Evolutionary conservation across 208 protist genomes (phyloP).

Genomic region (Leishmania tropica): DNA sequence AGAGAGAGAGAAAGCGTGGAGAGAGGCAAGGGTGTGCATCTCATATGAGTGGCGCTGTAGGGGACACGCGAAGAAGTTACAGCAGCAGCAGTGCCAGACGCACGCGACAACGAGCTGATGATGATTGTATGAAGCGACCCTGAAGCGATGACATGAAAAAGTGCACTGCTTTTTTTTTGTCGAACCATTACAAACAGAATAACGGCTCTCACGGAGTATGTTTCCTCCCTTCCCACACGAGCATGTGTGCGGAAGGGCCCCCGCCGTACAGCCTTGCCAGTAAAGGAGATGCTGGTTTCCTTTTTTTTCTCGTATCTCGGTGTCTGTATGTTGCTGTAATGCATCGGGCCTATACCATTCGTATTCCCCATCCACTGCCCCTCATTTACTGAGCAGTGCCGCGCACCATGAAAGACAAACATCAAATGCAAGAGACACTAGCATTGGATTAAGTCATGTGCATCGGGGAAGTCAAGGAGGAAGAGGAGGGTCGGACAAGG

Average conservation of each 20-base stretch:
- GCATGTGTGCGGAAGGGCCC: background rate
- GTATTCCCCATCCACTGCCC: background rate
- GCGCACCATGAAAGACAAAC: background rate
- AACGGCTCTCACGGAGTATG: background rate
- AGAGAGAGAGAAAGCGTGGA: background rate
- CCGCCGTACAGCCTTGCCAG: background rate
- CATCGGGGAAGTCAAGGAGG: background rate
- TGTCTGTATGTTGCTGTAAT: background rate
- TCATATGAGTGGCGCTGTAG: background rate
- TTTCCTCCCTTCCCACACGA: background rate
- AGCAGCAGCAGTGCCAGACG: background rate
- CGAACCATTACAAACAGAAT: background rate
- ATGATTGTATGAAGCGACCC: background rate
- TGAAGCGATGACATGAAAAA: background rate
- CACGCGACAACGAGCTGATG: background rate
- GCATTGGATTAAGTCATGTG: background rate
- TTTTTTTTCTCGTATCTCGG: background rate
- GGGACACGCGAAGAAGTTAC: background rate
- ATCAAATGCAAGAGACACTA: background rate
- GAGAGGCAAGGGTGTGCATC: background rate
- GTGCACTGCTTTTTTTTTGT: background rate
- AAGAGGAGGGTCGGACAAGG: background rate
- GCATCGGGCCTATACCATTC: background rate
- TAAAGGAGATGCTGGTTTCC: background rate
- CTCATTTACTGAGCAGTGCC: background rate